Percentiles rank a stretch among this genome's conserved stretches.
These are phyloP conservation scores for Boletus reticulatus DNA, from an alignment of 768 basidiomycete species.

Conservation along the genomic window DNA sequence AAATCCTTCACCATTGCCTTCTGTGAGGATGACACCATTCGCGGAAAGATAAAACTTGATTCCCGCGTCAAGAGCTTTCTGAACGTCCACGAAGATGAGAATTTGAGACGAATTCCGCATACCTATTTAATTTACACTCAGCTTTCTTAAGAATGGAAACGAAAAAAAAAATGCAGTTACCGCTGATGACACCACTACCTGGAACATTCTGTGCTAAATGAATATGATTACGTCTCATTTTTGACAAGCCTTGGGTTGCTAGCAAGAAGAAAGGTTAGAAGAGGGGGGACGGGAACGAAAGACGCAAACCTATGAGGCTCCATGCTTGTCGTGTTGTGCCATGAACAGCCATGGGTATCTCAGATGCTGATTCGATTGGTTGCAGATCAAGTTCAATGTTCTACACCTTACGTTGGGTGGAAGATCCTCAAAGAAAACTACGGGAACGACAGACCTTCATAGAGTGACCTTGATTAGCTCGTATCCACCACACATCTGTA, in stretches of 20 bases:
- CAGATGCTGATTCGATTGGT: conserved; percentile 51
- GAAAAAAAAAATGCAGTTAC: conserved; percentile 40
- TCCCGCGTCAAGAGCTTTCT: conserved; percentile 64
- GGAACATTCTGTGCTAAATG: conserved; percentile 83
- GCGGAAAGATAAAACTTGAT: conserved; percentile 74
- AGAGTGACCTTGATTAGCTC: conserved; percentile 90
- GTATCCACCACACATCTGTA: conserved; percentile 72
- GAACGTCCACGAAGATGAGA: conserved; percentile 78
- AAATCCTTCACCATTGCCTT: conserved; percentile 66
- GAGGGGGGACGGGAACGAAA: neutral
- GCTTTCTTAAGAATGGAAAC: neutral
- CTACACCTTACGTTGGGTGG: conserved; percentile 35
- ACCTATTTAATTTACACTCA: conserved; percentile 42
- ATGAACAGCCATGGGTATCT: conserved; percentile 82
- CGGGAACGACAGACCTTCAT: conserved; percentile 51
- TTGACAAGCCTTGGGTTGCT: conserved; percentile 74
- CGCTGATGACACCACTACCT: conserved; percentile 69
- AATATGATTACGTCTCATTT: conserved; percentile 88
- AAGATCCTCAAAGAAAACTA: neutral
- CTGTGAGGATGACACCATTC: conserved; percentile 88
- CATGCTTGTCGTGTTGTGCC: conserved; percentile 73
- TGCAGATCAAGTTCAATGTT: conserved; percentile 65
- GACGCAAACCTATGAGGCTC: conserved; percentile 59
- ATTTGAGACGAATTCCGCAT: conserved; percentile 79
- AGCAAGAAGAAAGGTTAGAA: neutral